Base-by-base conservation (phyloP, 2,329 filamentous ascomycete genomes). In the Hypocreales sp. region DNA sequence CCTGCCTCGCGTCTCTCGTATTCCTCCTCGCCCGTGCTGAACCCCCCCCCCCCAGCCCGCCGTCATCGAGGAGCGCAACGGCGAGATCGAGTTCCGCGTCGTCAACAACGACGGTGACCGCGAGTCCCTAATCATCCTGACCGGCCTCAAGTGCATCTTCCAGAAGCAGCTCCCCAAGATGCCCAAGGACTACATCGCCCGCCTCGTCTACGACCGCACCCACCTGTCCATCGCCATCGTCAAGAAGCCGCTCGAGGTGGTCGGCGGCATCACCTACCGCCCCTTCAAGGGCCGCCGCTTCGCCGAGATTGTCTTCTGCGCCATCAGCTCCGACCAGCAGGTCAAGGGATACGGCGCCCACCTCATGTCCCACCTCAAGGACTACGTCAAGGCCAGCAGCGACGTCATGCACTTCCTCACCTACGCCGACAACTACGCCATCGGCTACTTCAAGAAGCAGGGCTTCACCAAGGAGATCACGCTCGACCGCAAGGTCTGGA, bases 391-490 rank as follows among this genome's bases (percentile, higher is more conserved):
- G 53, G 86, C 87, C 6, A 94, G 87, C 1, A 92, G 82, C 29
- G 77, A 86, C 38, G 86, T 98, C 25, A 95, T 94, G 86, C 86
- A 98, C 53, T 98, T 98, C 53, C 65, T 98, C 3, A 98, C 90
- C 2, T 98, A 98, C 46, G 90, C 90, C 37, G 90, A 98, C 53
- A 98, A 98, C 52, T 95, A 95, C 46, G 90, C 90, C 21, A 98
- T 93, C 38, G 90, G 90, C 8, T 98, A 95, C 52, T 98, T 98
- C 56, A 92, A 95, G 53, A 98, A 98, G 50, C 90, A 98, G 50
- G 90, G 90, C 0, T 98, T 98, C 47, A 95, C 90, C 2, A 98
- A 98, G 50, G 87, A 98, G 43, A 95, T 98, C 37, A 93, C 86
- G 0, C 70, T 98, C 1, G 80, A 90, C 32, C 79, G 76, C 43